Evolutionary conservation across 352 stramenopile genomes (phyloP).

Genomic region (Pythium volutum): DNA sequence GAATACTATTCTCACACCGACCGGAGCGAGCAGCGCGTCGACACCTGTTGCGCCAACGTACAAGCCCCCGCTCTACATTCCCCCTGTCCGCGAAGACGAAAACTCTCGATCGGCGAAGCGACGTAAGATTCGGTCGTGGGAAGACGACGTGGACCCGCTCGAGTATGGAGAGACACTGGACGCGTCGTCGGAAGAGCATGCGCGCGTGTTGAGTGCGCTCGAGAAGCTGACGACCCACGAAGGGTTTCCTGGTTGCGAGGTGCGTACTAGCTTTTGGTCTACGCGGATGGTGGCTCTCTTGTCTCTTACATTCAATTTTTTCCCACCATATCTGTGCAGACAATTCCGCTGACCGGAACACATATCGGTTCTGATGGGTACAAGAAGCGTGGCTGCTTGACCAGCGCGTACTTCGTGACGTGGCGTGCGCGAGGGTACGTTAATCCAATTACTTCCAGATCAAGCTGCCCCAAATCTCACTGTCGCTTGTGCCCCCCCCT

Average conservation of each 20-base stretch:
- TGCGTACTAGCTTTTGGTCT: constrained; percentile 27
- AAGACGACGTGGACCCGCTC: constrained; percentile 72
- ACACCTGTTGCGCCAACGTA: constrained; percentile 37
- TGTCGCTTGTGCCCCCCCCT: not conserved
- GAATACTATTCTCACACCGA: constrained; percentile 22
- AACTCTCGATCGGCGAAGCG: constrained; percentile 59
- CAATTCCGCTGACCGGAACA: constrained; percentile 82
- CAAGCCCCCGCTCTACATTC: constrained; percentile 71
- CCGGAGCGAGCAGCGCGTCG: constrained; percentile 16
- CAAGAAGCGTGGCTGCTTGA: constrained; percentile 70
- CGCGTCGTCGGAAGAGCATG: constrained; percentile 62
- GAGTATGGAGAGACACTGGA: constrained; percentile 58
- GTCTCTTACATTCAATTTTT: not conserved
- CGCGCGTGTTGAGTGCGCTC: constrained; percentile 44
- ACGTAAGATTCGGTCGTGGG: constrained; percentile 85
- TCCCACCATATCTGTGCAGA: constrained; percentile 28
- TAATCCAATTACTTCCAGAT: not conserved
- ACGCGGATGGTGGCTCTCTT: not conserved
- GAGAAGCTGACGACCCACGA: constrained; percentile 68
- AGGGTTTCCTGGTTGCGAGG: constrained; percentile 83
- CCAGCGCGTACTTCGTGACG: constrained; percentile 80
- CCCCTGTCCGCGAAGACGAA: constrained; percentile 49
- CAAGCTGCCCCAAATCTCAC: not conserved
- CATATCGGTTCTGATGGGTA: constrained; percentile 72
- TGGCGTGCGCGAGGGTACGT: constrained; percentile 79